phyloP scores from a whole-genome alignment of 2,329 filamentous ascomycete species.

The Aspergillus udagawae region DNA sequence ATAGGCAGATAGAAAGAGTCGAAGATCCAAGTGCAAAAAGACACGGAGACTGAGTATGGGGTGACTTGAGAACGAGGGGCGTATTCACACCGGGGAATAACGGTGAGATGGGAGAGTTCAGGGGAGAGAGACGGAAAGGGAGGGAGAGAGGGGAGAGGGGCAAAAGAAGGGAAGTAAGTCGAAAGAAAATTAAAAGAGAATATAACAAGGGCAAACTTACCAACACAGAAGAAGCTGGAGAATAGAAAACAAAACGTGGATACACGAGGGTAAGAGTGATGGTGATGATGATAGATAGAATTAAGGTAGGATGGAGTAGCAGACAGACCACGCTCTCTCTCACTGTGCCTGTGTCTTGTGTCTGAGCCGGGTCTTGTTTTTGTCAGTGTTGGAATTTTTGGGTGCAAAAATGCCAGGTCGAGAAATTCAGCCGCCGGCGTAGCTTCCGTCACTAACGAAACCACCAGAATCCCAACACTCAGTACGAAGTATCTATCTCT shows the following conservation, averaged over 20 bases:
- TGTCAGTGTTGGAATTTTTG: conserved; percentile 31
- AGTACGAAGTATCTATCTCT: too few relatives aligned
- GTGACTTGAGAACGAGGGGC: conserved; percentile 4
- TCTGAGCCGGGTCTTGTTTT: conserved; percentile 7
- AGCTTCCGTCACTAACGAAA: conserved; percentile 33
- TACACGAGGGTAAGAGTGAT: conserved; percentile 2
- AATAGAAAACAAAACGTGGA: conserved; percentile 1
- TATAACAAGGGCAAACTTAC: neutral
- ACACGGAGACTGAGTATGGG: conserved; percentile 1
- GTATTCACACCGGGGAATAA: conserved; percentile 9
- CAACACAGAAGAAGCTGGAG: neutral
- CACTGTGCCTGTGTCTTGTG: conserved; percentile 10
- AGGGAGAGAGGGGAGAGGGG: conserved; percentile 5
- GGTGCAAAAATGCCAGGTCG: conserved; percentile 31
- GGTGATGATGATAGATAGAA: conserved; percentile 3
- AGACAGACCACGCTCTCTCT: conserved; percentile 9
- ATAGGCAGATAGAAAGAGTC: neutral
- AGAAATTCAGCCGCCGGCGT: conserved; percentile 35
- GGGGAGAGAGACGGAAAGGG: conserved; percentile 12
- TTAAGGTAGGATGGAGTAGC: neutral
- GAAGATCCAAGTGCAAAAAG: neutral
- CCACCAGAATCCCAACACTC: neutral
- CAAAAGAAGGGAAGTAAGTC: conserved; percentile 1
- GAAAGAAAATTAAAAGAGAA: neutral
- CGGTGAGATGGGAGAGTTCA: conserved; percentile 7